phyloP scores from a whole-genome alignment of 2,329 filamentous ascomycete genomes.

The Chrysoporthe deuterocubensis region DNA sequence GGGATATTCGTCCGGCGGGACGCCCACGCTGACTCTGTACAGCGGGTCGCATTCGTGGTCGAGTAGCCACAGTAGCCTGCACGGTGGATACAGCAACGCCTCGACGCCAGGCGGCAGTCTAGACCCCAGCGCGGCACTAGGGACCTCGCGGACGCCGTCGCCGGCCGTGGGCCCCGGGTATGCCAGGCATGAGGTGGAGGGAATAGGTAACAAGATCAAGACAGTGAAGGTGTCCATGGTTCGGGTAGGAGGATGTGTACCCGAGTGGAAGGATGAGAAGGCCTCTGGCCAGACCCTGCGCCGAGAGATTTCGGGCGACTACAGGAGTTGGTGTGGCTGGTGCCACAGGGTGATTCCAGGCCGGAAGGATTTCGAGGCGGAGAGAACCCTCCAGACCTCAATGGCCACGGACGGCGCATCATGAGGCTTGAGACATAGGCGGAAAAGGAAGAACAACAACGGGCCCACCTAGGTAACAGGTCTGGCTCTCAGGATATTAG shows the following conservation, averaged over 20 bases:
- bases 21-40: slow-evolving; percentile 25
- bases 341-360: slow-evolving; percentile 77
- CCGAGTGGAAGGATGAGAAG: slow-evolving; percentile 81
- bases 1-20: slow-evolving; percentile 20
- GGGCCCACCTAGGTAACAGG: neutral
- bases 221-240: slow-evolving; percentile 85
- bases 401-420: neutral
- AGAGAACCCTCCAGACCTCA: slow-evolving; percentile 19
- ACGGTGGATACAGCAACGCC: slow-evolving; percentile 27
- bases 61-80: slow-evolving; percentile 27
- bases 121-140: slow-evolving; percentile 28
- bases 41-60: slow-evolving; percentile 29
- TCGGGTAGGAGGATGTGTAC: slow-evolving; percentile 80
- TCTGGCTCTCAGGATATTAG: slow-evolving; percentile 1
- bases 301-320: slow-evolving; percentile 69
- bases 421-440: neutral
- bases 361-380: slow-evolving; percentile 45
- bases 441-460: neutral
- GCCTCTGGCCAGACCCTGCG: slow-evolving; percentile 67
- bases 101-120: slow-evolving; percentile 36
- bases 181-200: slow-evolving; percentile 84
- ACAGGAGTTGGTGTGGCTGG: slow-evolving; percentile 91
- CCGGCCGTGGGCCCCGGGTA: slow-evolving; percentile 72
- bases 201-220: slow-evolving; percentile 86
- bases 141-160: slow-evolving; percentile 48